Base-by-base conservation (phyloP, 306 rosid species). In the Macrotyloma uniflorum region DNA sequence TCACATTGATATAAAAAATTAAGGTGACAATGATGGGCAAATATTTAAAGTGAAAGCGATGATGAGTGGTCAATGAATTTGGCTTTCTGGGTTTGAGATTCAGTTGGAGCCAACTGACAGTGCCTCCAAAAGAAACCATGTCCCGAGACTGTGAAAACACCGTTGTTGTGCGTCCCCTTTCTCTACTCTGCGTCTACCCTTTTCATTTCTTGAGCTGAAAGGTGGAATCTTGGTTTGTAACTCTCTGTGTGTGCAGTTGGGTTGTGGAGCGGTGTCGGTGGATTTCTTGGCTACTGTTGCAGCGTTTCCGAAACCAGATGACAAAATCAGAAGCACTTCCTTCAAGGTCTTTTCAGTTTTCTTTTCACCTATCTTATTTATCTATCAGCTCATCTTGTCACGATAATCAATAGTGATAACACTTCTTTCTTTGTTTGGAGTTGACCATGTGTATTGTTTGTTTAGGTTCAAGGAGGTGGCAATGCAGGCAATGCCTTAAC, bases 401-500 rank as follows among this genome's bases (percentile, higher is more conserved):
- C 18, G 28, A 53, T 53, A 20, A 53, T 20, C 28, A 9, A 22
- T 14, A 24, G 6, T 6, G 3, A 57, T 55, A 23, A 12, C 9
- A 24, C n/a, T 26, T n/a, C 4, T 63, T 63, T 63, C 26, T 64
- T 49, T 47, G 22, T 59, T 42, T 35, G 66, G 45, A 47, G 23
- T 71, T 79, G 73, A 62, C 16, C 7, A 51, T 64, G 15, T 75
- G 57, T 51, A 40, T 53, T 77, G 42, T 70, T 76, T 65, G 50
- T 43, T 69, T 75, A 93, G 98, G 89, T 88, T 75, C 80, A 89
- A 82, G 98, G 98, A 76, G 98, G 98, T 72, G 98, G 98, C 58
- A 93, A 91, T 53, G 75, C 85, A 2, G 93, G 93, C 58, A 91
- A 93, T 86, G 93, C 97, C 64, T 86, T 90, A 46, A 88, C 97